phyloP scores from a whole-genome alignment of 495 filamentous ascomycete species.

The Penicillium odoratum region DNA sequence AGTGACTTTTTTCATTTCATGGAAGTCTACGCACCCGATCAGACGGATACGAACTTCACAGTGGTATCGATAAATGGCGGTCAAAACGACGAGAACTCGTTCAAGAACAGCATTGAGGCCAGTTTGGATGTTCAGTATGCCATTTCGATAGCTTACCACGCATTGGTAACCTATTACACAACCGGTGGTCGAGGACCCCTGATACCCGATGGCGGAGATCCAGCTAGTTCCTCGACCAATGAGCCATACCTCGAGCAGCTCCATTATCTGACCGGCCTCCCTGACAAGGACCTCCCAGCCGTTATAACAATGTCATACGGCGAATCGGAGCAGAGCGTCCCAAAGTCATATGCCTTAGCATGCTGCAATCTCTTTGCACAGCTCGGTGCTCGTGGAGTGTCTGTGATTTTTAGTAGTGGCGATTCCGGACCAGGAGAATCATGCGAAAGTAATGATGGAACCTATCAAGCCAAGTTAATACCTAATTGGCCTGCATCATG shows the following conservation, averaged over 20 bases:
- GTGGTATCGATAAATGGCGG: conserved; percentile 62
- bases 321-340: conserved; percentile 48
- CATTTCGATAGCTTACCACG: conserved; percentile 57
- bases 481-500: conserved; percentile 76
- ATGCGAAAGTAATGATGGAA: conserved; percentile 68
- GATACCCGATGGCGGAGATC: conserved; percentile 51
- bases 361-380: conserved; percentile 74
- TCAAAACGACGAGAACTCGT: conserved; percentile 48
- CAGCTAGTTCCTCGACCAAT: conserved; percentile 53
- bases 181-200: conserved; percentile 64
- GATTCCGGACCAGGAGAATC: conserved; percentile 61
- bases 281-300: conserved; percentile 65
- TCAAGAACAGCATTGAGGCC: conserved; percentile 52
- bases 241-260: conserved; percentile 86
- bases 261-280: conserved; percentile 60
- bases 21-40: conserved; percentile 48
- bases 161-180: conserved; percentile 61
- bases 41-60: conserved; percentile 58
- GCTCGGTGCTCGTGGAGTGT: conserved; percentile 70
- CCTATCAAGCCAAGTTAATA: conserved; percentile 58
- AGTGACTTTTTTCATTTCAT: conserved; percentile 58
- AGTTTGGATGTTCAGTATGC: conserved; percentile 74
- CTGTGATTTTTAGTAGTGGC: conserved; percentile 71
- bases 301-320: conserved; percentile 74
- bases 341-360: conserved; percentile 58